Evolutionary conservation across 495 filamentous ascomycete species (phyloP).

Genomic region (Penicillium alfredii): DNA sequence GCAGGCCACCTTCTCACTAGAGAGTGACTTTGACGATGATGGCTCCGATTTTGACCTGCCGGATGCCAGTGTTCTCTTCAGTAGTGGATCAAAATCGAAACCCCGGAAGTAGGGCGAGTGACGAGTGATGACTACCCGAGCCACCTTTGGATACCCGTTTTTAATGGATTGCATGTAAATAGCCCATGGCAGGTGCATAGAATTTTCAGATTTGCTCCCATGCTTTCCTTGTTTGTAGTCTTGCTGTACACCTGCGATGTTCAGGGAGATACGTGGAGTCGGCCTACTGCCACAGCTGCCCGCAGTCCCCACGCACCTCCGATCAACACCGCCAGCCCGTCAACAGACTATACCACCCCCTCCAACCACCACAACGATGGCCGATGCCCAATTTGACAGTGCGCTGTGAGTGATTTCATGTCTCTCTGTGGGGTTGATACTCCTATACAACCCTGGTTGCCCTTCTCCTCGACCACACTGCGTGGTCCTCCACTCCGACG

Average conservation of each 20-base stretch:
- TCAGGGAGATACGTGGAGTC: no score
- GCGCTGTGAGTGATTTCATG: slow-evolving; percentile 51
- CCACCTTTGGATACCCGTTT: no score
- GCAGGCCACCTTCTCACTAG: not conserved
- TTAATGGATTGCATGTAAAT: no score
- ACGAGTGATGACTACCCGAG: slow-evolving; percentile 12
- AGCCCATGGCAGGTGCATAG: no score
- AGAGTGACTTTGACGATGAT: slow-evolving; percentile 12
- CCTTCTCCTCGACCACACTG: not conserved
- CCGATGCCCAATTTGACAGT: slow-evolving; percentile 55
- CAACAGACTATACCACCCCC: slow-evolving; percentile 17
- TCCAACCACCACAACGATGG: slow-evolving; percentile 34
- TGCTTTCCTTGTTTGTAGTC: no score
- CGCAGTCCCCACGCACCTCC: slow-evolving; percentile 31
- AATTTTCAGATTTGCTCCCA: no score
- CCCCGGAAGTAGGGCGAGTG: slow-evolving; percentile 8
- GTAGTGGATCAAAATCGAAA: slow-evolving; percentile 5
- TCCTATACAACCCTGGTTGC: no score
- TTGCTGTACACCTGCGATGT: no score
- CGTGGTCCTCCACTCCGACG: slow-evolving; percentile 16
- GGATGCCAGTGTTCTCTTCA: slow-evolving; percentile 11
- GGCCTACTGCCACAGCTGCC: slow-evolving; percentile 22
- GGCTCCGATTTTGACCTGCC: slow-evolving; percentile 10
- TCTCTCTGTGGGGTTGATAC: no score
- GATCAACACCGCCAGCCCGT: slow-evolving; percentile 21